Base-by-base conservation (phyloP, 106 monocot genomes). In the Allium sativum region DNA sequence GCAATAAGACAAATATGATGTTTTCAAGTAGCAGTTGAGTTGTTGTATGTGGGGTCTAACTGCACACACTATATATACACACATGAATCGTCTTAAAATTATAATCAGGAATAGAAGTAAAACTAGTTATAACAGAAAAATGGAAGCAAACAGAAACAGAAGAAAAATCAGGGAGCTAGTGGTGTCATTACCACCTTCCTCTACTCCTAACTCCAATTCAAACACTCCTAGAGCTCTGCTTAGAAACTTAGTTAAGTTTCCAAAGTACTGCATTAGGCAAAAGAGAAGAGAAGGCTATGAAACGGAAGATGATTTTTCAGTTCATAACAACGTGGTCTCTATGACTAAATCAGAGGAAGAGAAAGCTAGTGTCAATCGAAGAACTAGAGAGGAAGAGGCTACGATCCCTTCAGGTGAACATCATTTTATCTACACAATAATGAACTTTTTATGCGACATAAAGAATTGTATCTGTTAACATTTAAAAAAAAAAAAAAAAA, bases 231-330 rank as follows among this genome's bases (percentile, higher is more conserved):
- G 69, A 14, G 51, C 64, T 45, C 55, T 78, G 44, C 58, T 78
- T 12, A 69, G 78, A 40, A 73, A 69, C 58, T 57, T 73, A 17
- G 69, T 70, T 54, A 68, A 64, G 68, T 64, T 78, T 40, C 73
- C 78, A 3, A 68, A 57, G 44, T 47, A 61, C 7, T 60, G 59
- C 31, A 44, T 65, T 9, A 58, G 54, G 64, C 45, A 59, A 44
- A 44, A 52, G 53, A 61, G 44, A 31, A 60, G 52, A 17, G 22
- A 47, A 40, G 44, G 56, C 7, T 6, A 22, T 17, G 63, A 12
- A 55, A 53, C 16, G 17, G 41, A 61, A 17, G 40, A 40, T 19
- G 64, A 45, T 11, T 42, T 10, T 11, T 42, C 16, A 15, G 60
- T 8, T 1, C 13, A 7, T 13, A 19, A 54, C n/a, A 19, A 0